Conservation (phyloP, 2,329 filamentous ascomycete genomes). For the Fusarium sp. region DNA sequence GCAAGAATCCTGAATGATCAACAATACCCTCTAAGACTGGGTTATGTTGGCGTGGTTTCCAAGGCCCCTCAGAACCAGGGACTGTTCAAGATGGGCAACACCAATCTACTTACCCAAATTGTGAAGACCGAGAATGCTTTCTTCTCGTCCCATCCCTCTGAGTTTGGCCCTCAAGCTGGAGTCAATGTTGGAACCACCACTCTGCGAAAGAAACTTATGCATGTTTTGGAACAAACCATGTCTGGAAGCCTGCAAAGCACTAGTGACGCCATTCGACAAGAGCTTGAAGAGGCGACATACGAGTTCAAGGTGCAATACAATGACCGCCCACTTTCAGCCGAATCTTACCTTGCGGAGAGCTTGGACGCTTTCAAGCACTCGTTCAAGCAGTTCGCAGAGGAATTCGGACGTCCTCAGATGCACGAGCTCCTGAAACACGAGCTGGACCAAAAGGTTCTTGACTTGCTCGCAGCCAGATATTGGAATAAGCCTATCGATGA, state of each 20-base stretch:
- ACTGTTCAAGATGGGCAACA: constrained; percentile 85
- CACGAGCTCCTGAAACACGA: constrained; percentile 90
- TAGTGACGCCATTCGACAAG: constrained; percentile 91
- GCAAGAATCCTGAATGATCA: constrained; percentile 84
- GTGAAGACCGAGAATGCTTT: constrained; percentile 88
- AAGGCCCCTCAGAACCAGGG: constrained; percentile 78
- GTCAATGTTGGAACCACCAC: constrained; percentile 86
- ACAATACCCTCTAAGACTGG: constrained; percentile 94
- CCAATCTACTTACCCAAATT: constrained; percentile 84
- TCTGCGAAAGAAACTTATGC: constrained; percentile 95
- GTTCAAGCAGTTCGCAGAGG: constrained; percentile 92
- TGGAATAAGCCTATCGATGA: constrained; percentile 98
- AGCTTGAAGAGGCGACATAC: constrained; percentile 96
- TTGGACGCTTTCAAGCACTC: constrained; percentile 97
- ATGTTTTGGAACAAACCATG: constrained; percentile 97
- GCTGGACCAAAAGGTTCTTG: constrained; percentile 93
- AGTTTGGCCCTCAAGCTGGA: constrained; percentile 81
- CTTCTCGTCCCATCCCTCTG: constrained; percentile 84
- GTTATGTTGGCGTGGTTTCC: constrained; percentile 95
- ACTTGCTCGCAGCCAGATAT: constrained; percentile 91
- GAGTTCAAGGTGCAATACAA: constrained; percentile 99
- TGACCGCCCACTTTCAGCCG: constrained; percentile 91
- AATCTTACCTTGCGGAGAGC: constrained; percentile 96
- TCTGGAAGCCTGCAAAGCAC: constrained; percentile 90
- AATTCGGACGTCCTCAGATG: constrained; percentile 91